Conservation (phyloP, 225 moss, liverwort and hornwort species). For the Pseudoscleropodium purum region DNA sequence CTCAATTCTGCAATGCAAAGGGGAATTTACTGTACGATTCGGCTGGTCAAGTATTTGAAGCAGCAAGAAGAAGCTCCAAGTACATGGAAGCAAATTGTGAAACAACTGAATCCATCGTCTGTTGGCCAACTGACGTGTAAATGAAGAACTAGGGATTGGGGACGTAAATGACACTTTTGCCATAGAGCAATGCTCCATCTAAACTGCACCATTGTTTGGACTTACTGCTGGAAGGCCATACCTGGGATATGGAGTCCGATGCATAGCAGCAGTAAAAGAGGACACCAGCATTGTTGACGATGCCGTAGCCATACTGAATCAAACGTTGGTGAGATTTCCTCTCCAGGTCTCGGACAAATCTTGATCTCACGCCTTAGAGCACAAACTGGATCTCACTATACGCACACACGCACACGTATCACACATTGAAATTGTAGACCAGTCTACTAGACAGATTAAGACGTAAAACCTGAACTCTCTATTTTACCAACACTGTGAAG, state of each 20-base stretch:
- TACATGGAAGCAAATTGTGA: not conserved
- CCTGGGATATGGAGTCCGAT: constrained; percentile 19
- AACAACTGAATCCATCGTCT: not conserved
- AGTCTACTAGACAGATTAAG: not conserved
- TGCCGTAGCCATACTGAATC: constrained; percentile 9
- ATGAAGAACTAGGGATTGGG: not conserved
- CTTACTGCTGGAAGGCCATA: not conserved
- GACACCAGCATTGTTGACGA: constrained; percentile 21
- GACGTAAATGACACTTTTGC: not conserved
- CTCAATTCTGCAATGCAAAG: constrained; percentile 8
- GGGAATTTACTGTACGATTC: not conserved
- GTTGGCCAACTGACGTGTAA: not conserved
- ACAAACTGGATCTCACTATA: not conserved
- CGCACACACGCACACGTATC: not conserved
- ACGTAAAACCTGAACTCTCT: not conserved
- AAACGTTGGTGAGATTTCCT: not conserved
- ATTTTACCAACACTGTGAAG: not conserved
- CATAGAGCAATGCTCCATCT: not conserved
- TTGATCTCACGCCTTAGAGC: not conserved
- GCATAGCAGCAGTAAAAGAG: constrained; percentile 4
- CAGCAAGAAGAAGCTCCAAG: not conserved
- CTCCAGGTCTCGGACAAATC: not conserved
- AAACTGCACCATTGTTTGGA: not conserved
- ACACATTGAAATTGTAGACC: not conserved
- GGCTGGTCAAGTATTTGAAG: not conserved